Conservation (phyloP, 208 protist genomes). For the Kentomonas sorsogonicus region DNA sequence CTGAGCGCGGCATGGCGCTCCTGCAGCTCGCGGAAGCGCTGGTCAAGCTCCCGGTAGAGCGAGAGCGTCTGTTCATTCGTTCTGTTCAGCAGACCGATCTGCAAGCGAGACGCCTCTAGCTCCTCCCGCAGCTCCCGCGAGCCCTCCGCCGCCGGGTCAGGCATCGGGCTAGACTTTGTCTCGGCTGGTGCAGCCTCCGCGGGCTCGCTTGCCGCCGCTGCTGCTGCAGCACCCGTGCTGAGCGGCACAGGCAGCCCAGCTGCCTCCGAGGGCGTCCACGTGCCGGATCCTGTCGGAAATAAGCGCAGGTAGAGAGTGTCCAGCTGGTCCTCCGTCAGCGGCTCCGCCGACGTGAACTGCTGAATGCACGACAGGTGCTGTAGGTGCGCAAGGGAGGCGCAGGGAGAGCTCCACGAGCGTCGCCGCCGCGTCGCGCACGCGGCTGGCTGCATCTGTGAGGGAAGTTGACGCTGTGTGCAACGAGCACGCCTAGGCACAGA, state of each 20-base stretch:
- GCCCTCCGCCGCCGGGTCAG: background rate
- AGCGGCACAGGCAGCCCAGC: no score
- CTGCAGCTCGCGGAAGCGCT: slow-evolving; percentile 32
- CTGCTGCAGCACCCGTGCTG: background rate
- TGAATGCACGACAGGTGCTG: no score
- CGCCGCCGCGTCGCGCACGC: no score
- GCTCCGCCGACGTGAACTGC: background rate
- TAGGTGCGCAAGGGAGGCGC: background rate
- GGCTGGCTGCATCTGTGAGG: no score
- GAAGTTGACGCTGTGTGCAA: no score
- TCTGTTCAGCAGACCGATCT: slow-evolving; percentile 58
- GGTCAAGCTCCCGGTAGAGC: slow-evolving; percentile 40
- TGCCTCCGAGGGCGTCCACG: no score
- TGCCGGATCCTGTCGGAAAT: no score
- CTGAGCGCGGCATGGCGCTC: slow-evolving; percentile 20
- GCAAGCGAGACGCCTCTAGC: slow-evolving; percentile 40
- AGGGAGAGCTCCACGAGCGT: slow-evolving; percentile 3
- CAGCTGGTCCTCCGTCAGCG: background rate
- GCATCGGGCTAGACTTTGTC: background rate
- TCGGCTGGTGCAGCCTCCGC: background rate
- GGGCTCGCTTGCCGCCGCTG: background rate
- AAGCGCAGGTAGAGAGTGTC: background rate
- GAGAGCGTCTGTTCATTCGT: slow-evolving; percentile 34
- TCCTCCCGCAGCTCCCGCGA: slow-evolving; percentile 13
- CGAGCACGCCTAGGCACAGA: no score